phyloP scores from a whole-genome alignment of 2,329 filamentous ascomycete species.

The Aspergillus sp. region DNA sequence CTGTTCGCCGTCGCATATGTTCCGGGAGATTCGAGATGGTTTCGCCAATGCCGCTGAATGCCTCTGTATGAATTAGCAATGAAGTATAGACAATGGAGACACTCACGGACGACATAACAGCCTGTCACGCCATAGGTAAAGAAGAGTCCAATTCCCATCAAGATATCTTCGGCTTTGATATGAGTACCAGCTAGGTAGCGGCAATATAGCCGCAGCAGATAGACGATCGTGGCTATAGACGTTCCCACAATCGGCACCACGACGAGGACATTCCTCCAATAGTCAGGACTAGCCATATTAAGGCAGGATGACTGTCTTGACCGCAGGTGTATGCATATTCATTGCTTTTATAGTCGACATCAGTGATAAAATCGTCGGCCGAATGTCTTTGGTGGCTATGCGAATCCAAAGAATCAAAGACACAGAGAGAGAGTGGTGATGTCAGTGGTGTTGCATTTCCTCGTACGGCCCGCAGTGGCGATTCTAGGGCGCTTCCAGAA shows the following conservation, averaged over 20 bases:
- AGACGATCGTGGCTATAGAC: conserved; percentile 4
- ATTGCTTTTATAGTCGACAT: too few species aligned
- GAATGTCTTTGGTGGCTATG: too few species aligned
- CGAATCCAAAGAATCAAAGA: too few species aligned
- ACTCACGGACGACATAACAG: conserved; percentile 7
- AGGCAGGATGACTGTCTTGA: too few species aligned
- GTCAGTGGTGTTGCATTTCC: too few species aligned
- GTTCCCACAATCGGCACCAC: conserved; percentile 6
- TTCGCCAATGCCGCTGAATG: conserved; percentile 9
- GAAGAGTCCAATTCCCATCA: conserved; percentile 9
- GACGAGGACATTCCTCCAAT: conserved; percentile 8
- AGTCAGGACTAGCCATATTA: background rate
- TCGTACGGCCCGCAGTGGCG: too few species aligned
- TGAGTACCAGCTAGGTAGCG: conserved; percentile 1
- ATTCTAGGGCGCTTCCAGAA: too few species aligned
- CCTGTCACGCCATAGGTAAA: conserved; percentile 6
- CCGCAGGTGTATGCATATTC: too few species aligned
- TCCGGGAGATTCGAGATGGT: background rate
- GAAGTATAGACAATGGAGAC: too few species aligned
- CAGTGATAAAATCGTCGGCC: too few species aligned
- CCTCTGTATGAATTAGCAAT: conserved; percentile 1
- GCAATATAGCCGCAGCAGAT: conserved; percentile 4
- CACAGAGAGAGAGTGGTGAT: too few species aligned
- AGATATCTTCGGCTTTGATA: conserved; percentile 3
- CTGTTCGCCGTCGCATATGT: conserved; percentile 3